Base-by-base conservation (phyloP, 495 filamentous ascomycete genomes). In the Darksidea phi region DNA sequence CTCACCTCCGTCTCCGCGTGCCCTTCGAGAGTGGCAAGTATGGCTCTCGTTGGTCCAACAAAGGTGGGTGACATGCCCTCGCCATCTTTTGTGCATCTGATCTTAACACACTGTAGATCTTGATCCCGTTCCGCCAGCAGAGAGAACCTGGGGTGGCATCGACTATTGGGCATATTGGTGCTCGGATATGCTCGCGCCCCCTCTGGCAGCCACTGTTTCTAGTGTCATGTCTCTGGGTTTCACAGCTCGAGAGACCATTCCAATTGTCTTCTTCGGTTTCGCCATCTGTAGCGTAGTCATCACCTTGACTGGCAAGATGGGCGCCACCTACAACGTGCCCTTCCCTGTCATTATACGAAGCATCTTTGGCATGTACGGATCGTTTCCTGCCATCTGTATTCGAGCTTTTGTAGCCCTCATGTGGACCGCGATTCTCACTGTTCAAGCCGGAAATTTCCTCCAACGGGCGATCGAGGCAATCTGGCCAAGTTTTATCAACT, bases 321-420 rank as follows among this genome's bases (percentile, higher is more conserved):
- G 71, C 18, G 88, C 91, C n/a, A 86, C 84, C 26, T 96, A 96
- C 75, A 87, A 92, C 73, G 89, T 94, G 48, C 88, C 88, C 2
- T 95, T 94, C 72, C 91, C 91, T 2, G 90, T 95, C 24, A 84
- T 88, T 15, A 79, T 77, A 46, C 78, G 91, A 59, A 80, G 87
- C 2, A 86, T 85, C 0, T 96, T 95, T 66, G 91, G 91, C 38
- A 88, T 94, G 59, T 95, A 88, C 86, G 91, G 91, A 1, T 85
- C 82, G 36, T 79, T 77, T 52, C 73, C 75, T 26, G 78, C 73
- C 7, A 78, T 81, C 28, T 73, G 76, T 57, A 73, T 79, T 46
- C 71, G 76, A 71, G 76, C 77, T 17, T 78, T 79, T 59, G 77
- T 80, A 42, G 75, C 78, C 25, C 72, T 79, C 26, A 76, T 80